Evolutionary conservation across 2,329 filamentous ascomycete genomes (phyloP).

Genomic region (Xylaria sp.): DNA sequence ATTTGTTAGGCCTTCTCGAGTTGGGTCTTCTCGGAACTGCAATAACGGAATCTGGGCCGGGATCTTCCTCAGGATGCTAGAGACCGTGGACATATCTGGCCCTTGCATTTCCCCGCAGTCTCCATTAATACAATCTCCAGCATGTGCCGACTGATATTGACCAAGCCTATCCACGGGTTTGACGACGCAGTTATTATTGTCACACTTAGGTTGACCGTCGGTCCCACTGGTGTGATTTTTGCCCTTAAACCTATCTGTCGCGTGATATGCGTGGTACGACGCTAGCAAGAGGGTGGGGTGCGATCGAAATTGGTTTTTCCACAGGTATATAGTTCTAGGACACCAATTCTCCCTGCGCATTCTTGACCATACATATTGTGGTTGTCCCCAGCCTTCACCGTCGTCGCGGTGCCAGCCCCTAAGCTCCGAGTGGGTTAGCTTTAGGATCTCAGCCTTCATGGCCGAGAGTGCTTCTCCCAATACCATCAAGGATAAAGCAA

Average conservation of each 20-base stretch:
- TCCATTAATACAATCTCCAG: background rate
- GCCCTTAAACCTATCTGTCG: background rate
- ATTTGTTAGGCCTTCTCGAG: background rate
- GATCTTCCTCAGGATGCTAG: background rate
- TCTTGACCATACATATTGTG: conserved; percentile 3
- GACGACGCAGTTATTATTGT: background rate
- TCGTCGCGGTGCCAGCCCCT: conserved; percentile 1
- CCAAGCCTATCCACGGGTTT: background rate
- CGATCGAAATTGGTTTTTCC: conserved; percentile 9
- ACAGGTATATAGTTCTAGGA: conserved; percentile 2
- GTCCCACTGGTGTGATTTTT: background rate
- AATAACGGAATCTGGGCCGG: background rate
- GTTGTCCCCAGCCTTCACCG: conserved; percentile 5
- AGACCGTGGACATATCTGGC: background rate
- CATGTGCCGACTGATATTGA: background rate
- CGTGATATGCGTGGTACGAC: background rate
- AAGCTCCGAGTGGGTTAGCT: background rate
- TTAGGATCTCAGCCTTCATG: background rate
- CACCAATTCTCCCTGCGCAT: background rate
- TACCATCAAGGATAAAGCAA: background rate
- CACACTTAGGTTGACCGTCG: background rate
- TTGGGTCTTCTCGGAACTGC: background rate
- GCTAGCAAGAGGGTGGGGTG: conserved; percentile 1
- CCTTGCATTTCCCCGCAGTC: conserved; percentile 3
- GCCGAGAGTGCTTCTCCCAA: background rate